Base-by-base conservation (phyloP, 768 basidiomycete species). In the Boletus reticulatus region DNA sequence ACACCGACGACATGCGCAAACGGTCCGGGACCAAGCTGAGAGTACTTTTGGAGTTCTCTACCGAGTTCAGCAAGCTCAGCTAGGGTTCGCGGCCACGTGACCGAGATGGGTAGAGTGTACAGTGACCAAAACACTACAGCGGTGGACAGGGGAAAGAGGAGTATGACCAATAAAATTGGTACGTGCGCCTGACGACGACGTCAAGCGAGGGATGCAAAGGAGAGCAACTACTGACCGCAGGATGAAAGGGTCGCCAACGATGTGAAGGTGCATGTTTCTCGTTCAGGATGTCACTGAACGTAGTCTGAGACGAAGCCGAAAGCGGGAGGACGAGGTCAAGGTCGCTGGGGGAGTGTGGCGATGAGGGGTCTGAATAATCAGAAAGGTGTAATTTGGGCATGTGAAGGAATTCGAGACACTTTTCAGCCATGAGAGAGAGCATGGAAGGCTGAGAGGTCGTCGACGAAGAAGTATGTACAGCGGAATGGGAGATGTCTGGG, bases 1-100 rank as follows among this genome's bases (percentile, higher is more conserved):
- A 94, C 92, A 24, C 80, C 84, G 42, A 95, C 70, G 50, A 96
- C 90, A 72, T 96, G 95, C 9, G 80, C 79, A 50, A 84, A 76
- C 19, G 87, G 81, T 4, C 73, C 76, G 31, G 75, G 62, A 12
- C 89, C 88, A 56, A 85, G 85, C 67, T 87, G 87, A 10, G 88
- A 84, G 69, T 93, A 94, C 50, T 80, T 83, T 63, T 88, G 88
- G 8, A 92, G 81, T 56, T 91, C 89, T 41, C 81, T 76, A 16
- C 88, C 89, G 12, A 93, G 76, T 64, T 84, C 81, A 13, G 88
- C 86, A 44, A 92, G 80, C 63, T 94, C 92, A 20, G 85, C 71
- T 31, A 91, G 72, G 20, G 85, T 92, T 51, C 79, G 82, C 14
- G 91, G 92, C 88, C 89, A 89, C 17, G 85, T 73, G 60, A 86